Conservation (phyloP, 1,139 yeast species). For the Candida neerlandica region DNA sequence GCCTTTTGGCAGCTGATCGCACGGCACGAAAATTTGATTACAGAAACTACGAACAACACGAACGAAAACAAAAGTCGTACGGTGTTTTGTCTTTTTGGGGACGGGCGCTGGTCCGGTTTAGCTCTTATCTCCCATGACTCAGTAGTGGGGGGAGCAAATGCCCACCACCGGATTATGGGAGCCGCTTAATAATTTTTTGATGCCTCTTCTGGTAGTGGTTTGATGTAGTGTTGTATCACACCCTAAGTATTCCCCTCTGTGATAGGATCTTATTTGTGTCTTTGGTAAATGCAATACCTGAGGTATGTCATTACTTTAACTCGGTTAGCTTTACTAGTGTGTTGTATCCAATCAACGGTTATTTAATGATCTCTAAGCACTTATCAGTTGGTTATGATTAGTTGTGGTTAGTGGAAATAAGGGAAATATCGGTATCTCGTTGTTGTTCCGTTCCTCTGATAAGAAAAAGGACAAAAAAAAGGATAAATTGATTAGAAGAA, state of each 20-base stretch:
- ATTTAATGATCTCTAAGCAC: not conserved
- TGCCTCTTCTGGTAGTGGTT: not conserved
- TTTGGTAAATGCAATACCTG: no score
- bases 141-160: not conserved
- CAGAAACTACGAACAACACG: not conserved
- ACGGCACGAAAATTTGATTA: conserved; percentile 1
- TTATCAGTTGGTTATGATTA: not conserved
- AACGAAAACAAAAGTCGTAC: not conserved
- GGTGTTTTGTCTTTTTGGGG: conserved; percentile 1
- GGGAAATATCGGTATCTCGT: not conserved
- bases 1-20: not conserved
- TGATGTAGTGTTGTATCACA: not conserved
- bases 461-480: not conserved
- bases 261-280: no score
- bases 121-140: not conserved
- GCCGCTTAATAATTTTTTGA: no score
- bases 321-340: no score
- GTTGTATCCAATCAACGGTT: no score
- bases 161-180: not conserved
- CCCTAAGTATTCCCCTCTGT: not conserved
- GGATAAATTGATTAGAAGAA: no score
- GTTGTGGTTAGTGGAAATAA: not conserved
- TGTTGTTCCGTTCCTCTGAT: no score
- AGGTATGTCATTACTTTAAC: no score
- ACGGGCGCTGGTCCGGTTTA: no score